A percentile compares a stretch with the other conserved stretches of the same genome.
Conservation (phyloP, 192 early-diverging fungal species). For the Coemansia sp. region DNA sequence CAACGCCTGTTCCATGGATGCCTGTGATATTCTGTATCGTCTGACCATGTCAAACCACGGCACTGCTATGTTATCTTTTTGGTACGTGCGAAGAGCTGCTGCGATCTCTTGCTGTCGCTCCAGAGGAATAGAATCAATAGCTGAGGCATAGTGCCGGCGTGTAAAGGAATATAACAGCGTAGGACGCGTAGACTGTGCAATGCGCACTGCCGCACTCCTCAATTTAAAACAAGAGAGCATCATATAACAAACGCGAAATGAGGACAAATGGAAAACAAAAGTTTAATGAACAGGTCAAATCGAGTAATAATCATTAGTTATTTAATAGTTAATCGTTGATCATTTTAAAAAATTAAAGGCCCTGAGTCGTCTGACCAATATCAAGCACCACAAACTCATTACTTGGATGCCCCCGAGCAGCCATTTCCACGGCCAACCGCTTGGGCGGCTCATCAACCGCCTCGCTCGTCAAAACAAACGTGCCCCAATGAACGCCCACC, state of each 20-base stretch:
- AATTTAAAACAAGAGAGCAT: background rate
- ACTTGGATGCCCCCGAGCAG: conserved; percentile 52
- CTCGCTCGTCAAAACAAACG: conserved; percentile 75
- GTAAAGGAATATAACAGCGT: background rate
- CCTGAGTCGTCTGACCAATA: conserved; percentile 54
- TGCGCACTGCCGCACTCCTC: background rate
- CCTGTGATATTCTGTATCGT: background rate
- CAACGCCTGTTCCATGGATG: background rate
- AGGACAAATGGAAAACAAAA: background rate
- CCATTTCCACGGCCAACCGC: conserved; percentile 59
- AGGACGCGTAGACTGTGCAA: background rate
- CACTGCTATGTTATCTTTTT: background rate
- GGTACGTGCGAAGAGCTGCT: background rate
- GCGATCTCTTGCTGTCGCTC: background rate
- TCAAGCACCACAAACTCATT: conserved; percentile 49
- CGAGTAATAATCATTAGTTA: conserved; percentile 9
- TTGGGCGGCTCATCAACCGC: conserved; percentile 66
- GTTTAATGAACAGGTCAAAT: background rate
- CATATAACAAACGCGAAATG: background rate
- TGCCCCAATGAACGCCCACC: conserved; percentile 86
- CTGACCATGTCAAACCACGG: background rate
- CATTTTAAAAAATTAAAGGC: background rate
- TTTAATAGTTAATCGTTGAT: conserved; percentile 13
- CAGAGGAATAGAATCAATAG: background rate
- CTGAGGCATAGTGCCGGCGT: background rate